These are phyloP conservation scores for Echinosophora koreensis DNA, from an alignment of 306 rosid species.

Conservation along the genomic window DNA sequence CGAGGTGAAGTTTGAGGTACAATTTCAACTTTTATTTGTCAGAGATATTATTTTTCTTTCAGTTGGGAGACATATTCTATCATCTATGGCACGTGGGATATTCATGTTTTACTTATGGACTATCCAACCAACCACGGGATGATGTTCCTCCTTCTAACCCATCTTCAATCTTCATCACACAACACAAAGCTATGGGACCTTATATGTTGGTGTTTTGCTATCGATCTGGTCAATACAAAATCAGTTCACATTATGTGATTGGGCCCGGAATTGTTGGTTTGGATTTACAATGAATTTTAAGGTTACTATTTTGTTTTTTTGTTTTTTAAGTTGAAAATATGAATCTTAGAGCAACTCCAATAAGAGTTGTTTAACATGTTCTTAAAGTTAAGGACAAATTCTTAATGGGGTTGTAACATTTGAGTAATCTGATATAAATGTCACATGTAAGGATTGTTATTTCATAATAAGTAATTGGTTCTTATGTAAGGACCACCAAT, in stretches of 20 bases:
- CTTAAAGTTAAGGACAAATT: no score
- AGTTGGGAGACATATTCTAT: constrained; percentile 19
- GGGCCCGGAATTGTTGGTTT: not conserved
- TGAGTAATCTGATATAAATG: no score
- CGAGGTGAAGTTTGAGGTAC: no score
- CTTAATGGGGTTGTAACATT: no score
- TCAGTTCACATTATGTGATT: not conserved
- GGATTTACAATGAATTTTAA: not conserved
- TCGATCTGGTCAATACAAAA: not conserved
- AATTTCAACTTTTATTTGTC: not conserved
- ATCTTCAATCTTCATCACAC: not conserved
- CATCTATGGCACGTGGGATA: constrained; percentile 8
- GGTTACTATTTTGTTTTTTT: not conserved
- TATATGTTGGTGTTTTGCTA: constrained; percentile 29
- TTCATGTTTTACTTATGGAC: not conserved
- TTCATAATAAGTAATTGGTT: no score
- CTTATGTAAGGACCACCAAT: no score
- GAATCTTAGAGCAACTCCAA: no score
- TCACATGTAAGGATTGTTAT: no score
- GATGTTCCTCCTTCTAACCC: not conserved
- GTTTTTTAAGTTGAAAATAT: no score
- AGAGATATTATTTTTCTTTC: not conserved
- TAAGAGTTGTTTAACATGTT: no score
- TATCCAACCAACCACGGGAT: no score
- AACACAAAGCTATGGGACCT: not conserved